Evolutionary conservation across 495 filamentous ascomycete species (phyloP), one percentile per base, ranked within the genome.

Genomic region (Hypoxylon lienhwacheense): DNA sequence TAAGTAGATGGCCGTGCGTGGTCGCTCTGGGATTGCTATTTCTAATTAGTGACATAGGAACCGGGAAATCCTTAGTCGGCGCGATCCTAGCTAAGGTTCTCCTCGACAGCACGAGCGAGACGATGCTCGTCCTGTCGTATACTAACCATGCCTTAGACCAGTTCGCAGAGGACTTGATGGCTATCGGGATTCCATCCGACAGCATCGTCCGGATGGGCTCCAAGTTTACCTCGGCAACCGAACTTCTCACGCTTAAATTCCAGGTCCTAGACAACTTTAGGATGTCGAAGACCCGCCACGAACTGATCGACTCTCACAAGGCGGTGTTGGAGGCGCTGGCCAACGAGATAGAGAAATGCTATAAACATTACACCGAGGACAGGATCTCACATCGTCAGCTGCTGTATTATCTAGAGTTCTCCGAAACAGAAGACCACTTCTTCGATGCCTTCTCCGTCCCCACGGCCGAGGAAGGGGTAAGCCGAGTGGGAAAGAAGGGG

Each of bases 131-230:
- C 1, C 64, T 89, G 20, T 74, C 71, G 22, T 81, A 73, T 39
- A 82, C 79, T 0, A 90, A 93, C 56, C 89, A 93, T 67, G 87
- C 88, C 0, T 66, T 90, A 0, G 85, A 91, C 56, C 87, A 92
- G 54, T 89, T 89, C 40, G 66, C 88, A 0, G 84, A 87, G 54
- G 85, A 90, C 47, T 64, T 91, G 0, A 52, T 85, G 2, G 71
- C 85, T 15, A 80, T 81, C 12, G 86, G 84, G 0, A 85, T 93
- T 7, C 65, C 73, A 0, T 1, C 17, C 0, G 22, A 61, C 0
- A n/a, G 53, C 0, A 86, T 92, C 39, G 78, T 92, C 0, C 78
- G 89, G 3, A 68, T 95, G 0, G 89, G 89, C 0, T 72, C 76
- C 0, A 89, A 88, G 59, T 83, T 74, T 10, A 84, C 78, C 0